Conservation (phyloP, 805 yeast genomes). For the Lipomyces kockii region DNA sequence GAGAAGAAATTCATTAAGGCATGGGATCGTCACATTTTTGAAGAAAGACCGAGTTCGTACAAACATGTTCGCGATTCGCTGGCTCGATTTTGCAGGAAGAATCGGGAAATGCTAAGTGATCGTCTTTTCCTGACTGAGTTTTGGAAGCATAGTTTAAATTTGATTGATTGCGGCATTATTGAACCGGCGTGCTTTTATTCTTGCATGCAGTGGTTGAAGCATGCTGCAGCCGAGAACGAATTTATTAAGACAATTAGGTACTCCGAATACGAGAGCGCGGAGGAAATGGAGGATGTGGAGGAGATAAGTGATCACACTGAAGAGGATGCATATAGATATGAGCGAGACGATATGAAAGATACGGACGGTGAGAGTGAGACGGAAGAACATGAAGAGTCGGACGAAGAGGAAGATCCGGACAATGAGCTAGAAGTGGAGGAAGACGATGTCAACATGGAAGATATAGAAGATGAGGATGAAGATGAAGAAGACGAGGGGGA, state of each 20-base stretch:
- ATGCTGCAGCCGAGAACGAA: conserved; percentile 9
- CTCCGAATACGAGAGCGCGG: not conserved
- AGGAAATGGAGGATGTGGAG: not conserved
- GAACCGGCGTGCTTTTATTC: conserved; percentile 33
- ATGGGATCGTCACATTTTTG: conserved; percentile 35
- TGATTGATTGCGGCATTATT: conserved; percentile 28
- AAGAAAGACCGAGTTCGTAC: conserved; percentile 31
- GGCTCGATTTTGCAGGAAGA: conserved; percentile 26
- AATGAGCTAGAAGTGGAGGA: not conserved
- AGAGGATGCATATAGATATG: not conserved
- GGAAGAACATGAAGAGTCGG: not conserved
- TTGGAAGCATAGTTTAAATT: conserved; percentile 34
- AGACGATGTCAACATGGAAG: not conserved
- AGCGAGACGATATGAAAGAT: not conserved
- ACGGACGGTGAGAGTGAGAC: not conserved
- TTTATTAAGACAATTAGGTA: not conserved
- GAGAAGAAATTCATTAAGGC: conserved; percentile 31
- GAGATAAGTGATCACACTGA: not conserved
- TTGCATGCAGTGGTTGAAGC: conserved; percentile 29
- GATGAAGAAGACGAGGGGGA: not conserved
- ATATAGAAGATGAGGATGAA: not conserved
- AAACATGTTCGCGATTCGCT: conserved; percentile 30
- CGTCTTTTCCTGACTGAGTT: conserved; percentile 19
- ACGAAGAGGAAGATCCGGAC: not conserved
- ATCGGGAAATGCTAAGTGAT: conserved; percentile 16